A percentile compares a stretch with the other conserved stretches of the same genome.
Evolutionary conservation across 179 eudicot genomes (phyloP).

Genomic region (Spinacia oleracea): DNA sequence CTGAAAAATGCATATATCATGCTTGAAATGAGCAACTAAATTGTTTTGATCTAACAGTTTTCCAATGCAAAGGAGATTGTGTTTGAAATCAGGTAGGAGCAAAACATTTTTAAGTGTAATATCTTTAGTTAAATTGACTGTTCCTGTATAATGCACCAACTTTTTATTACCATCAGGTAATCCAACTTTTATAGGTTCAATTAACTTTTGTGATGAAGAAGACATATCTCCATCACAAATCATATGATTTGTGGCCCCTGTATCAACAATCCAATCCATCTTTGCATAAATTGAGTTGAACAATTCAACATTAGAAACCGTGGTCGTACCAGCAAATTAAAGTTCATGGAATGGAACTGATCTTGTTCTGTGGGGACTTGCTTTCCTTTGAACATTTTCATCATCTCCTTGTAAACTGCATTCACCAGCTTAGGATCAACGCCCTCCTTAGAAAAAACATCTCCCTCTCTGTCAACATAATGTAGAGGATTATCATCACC

Average conservation of each 20-base stretch:
- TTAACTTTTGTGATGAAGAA: neutral
- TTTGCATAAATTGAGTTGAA: rapidly evolving
- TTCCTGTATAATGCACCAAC: neutral
- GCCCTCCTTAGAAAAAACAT: too few relatives aligned
- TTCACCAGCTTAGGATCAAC: neutral
- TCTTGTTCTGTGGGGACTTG: neutral
- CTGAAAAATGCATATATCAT: neutral
- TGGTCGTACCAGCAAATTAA: constrained; percentile 9
- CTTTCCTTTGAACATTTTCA: too few relatives aligned
- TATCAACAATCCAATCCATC: neutral
- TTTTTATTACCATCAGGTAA: neutral
- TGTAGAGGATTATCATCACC: too few relatives aligned
- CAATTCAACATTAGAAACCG: neutral
- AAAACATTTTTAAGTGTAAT: neutral
- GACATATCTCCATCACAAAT: neutral
- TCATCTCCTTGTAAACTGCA: neutral
- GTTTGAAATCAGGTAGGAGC: neutral
- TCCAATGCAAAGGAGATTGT: neutral
- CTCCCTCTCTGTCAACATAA: too few relatives aligned
- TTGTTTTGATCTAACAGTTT: neutral
- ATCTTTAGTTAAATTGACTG: neutral
- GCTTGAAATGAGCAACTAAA: neutral
- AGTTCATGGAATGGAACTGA: neutral
- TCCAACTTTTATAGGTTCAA: neutral
- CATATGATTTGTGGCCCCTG: constrained; percentile 8